A percentile compares a stretch with the other conserved stretches of the same genome.
Conservation (phyloP, 495 filamentous ascomycete genomes). For the Aspergillus coremiiformis region DNA sequence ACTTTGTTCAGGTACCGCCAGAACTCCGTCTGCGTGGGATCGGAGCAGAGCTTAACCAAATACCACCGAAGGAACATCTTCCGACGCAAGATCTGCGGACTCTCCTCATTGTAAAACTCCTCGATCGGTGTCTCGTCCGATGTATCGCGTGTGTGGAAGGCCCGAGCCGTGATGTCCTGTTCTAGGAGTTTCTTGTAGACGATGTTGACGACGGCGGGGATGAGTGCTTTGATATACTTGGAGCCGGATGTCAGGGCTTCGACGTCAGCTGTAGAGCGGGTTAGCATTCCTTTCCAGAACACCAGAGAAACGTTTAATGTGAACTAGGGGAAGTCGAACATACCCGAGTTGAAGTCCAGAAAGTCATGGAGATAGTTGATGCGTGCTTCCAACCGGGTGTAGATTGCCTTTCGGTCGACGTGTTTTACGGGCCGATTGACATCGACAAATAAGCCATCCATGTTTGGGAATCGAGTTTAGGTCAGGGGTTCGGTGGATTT, state of each 20-base stretch:
- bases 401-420: constrained; percentile 61
- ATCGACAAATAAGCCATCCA: constrained; percentile 18
- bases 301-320: not conserved
- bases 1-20: constrained; percentile 77
- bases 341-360: constrained; percentile 64
- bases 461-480: not conserved
- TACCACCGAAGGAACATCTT: constrained; percentile 72
- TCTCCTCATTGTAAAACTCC: constrained; percentile 52
- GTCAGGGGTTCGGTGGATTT: not conserved
- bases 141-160: constrained; percentile 60
- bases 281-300: not conserved
- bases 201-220: constrained; percentile 59
- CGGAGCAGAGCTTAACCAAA: constrained; percentile 59
- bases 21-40: constrained; percentile 65
- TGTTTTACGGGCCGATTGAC: constrained; percentile 36
- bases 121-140: constrained; percentile 55
- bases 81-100: constrained; percentile 63
- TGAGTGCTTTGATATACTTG: constrained; percentile 68
- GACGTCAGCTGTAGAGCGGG: constrained; percentile 48
- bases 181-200: constrained; percentile 70
- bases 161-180: constrained; percentile 66
- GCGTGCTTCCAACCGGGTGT: constrained; percentile 57
- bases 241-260: constrained; percentile 56
- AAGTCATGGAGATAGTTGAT: constrained; percentile 66
- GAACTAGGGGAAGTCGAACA: constrained; percentile 10